A percentile compares a stretch with the other conserved stretches of the same genome.
Conservation (phyloP, 768 basidiomycete genomes). For the Suillus cothurnatus region DNA sequence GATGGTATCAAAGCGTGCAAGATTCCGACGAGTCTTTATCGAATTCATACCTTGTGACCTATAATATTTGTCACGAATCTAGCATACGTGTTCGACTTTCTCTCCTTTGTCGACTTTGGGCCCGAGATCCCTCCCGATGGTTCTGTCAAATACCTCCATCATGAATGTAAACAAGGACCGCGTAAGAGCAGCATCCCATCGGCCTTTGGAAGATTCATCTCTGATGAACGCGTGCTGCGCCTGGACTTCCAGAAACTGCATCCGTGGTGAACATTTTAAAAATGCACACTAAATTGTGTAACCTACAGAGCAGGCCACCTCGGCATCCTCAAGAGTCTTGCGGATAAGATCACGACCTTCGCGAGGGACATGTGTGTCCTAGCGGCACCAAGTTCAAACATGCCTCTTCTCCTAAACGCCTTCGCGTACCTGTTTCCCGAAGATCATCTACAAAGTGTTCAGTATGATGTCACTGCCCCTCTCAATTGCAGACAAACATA, state of each 20-base stretch:
- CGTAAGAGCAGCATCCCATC: conserved; percentile 95
- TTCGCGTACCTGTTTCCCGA: conserved; percentile 80
- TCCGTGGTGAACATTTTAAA: conserved; percentile 11
- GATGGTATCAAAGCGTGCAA: background rate
- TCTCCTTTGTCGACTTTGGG: conserved; percentile 48
- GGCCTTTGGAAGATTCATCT: conserved; percentile 88
- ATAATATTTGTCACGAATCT: background rate
- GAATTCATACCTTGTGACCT: background rate
- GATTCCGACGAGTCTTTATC: background rate
- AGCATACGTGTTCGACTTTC: conserved; percentile 79
- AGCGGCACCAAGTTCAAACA: background rate
- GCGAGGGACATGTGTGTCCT: conserved; percentile 95
- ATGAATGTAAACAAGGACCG: conserved; percentile 78
- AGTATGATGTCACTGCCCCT: background rate
- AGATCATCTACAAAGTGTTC: conserved; percentile 69
- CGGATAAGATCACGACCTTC: conserved; percentile 86
- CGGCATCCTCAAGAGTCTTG: conserved; percentile 77
- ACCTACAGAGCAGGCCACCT: conserved; percentile 69
- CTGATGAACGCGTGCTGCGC: conserved; percentile 97
- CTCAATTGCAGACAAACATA: conserved; percentile 36
- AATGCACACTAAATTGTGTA: conserved; percentile 2
- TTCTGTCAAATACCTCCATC: conserved; percentile 94
- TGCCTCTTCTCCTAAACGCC: background rate
- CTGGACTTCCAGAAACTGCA: conserved; percentile 90
- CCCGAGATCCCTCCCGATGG: conserved; percentile 84